phyloP scores from a whole-genome alignment of 1,284 basidiomycete species.

The Trametes polyzona region DNA sequence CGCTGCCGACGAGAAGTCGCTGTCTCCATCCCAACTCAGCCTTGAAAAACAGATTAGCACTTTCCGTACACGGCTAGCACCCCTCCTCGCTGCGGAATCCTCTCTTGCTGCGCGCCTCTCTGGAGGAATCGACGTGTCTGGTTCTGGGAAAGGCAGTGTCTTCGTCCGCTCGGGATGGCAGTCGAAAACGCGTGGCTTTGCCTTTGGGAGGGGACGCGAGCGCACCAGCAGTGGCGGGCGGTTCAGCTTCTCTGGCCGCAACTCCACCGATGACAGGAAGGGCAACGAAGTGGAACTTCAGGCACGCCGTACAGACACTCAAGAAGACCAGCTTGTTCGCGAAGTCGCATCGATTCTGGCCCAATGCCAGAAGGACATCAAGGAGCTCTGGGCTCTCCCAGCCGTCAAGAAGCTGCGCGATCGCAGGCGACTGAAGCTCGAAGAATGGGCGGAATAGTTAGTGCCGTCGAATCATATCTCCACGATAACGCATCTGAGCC shows the following conservation, averaged over 20 bases:
- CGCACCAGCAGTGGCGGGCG: conserved; percentile 31
- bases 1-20: conserved; percentile 27
- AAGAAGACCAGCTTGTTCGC: conserved; percentile 58
- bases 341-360: conserved; percentile 63
- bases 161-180: conserved; percentile 84
- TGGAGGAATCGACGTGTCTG: conserved; percentile 69
- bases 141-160: conserved; percentile 71
- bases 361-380: conserved; percentile 62
- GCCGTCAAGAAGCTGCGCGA: conserved; percentile 67
- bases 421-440: conserved; percentile 71
- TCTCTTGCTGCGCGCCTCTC: conserved; percentile 71
- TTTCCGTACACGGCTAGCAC: conserved; percentile 60
- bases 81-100: conserved; percentile 63
- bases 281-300: conserved; percentile 21
- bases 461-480: conserved; percentile 34
- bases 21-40: conserved; percentile 28
- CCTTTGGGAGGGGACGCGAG: conserved; percentile 30
- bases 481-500: not conserved
- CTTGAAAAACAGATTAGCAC: conserved; percentile 46
- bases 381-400: conserved; percentile 70
- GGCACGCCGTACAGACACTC: conserved; percentile 29
- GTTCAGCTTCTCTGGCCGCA: conserved; percentile 32
- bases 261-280: conserved; percentile 25
- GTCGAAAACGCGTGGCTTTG: conserved; percentile 55
- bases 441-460: conserved; percentile 85